Evolutionary conservation across 2,329 filamentous ascomycete genomes (phyloP), one percentile per base, ranked within the genome.

Genomic region (Trematosphaeria pertusa): DNA sequence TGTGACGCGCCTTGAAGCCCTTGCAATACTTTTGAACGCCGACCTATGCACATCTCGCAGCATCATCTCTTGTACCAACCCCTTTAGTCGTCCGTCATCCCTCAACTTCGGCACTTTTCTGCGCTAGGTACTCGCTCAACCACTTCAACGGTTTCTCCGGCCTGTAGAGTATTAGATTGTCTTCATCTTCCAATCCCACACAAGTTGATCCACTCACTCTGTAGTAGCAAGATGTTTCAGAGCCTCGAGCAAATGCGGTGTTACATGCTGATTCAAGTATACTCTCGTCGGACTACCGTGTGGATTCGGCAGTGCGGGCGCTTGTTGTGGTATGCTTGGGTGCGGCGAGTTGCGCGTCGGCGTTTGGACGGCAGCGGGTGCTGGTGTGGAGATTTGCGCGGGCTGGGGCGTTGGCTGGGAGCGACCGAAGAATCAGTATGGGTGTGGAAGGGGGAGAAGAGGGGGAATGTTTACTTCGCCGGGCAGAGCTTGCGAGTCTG

Each of bases 131-230:
- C 39, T 80, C 75, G 14, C 73, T 70, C 44, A 80, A 58, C 70
- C 73, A 80, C 54, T 74, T 71, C 46, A 80, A 52, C 46, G 78
- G 78, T 60, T 80, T 80, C 52, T 80, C 77, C 0, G 78, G 78
- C 53, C 65, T 69, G 43, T 26, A 10, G 3, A 19, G 18, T 11
- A 14, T 44, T 21, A 48, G 40, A 17, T 26, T 17, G 18, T 20
- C 24, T 31, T 12, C n/a, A 22, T 11, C 22, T 15, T 17, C 14
- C 33, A 31, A 20, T 19, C 37, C n/a, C 24, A n/a, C n/a, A n/a
- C 3, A 22, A 15, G n/a, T 19, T 10, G 17, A 8, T 24, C 5
- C 31, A 62, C 61, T 55, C 40, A 69, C 71, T 79, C 76, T 40
- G 73, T 64, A n/a, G 73, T 72, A 14, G 73, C 77, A 36, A 80